Base-by-base conservation (phyloP, 257 asterid species). In the Lithospermum erythrorhizon region DNA sequence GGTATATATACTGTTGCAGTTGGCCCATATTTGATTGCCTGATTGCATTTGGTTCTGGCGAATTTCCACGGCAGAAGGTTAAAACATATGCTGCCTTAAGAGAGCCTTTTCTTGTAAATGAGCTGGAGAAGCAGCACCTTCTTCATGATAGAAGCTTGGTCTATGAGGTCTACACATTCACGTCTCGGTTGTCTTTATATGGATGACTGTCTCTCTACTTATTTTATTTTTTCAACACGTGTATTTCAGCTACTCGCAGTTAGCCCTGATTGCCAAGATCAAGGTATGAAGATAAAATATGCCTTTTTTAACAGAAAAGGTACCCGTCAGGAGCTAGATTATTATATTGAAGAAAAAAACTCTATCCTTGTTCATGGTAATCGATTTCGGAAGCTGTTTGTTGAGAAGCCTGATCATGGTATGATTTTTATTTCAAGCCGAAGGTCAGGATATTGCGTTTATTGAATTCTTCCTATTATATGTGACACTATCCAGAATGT, bases 381-480 rank as follows among this genome's bases (percentile, higher is more conserved):
- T 61, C 79, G 91, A 20, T 91, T 91, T 73, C 85, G 91, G 90
- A 91, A 91, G 68, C 98, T 96, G 51, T 88, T 91, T 72, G 98
- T 91, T 65, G 98, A 91, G 87, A 91, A 91, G 77, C 98, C 98
- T 49, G 78, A 87, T 69, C 70, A 88, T 72, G 96, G 98, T 88
- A 83, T 61, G 72, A 58, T 69, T 35, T 9, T 2, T 47, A 47
- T 9, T 2, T n/a, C n/a, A n/a, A n/a, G n/a, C n/a, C n/a, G n/a
- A n/a, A n/a, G n/a, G n/a, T n/a, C n/a, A n/a, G n/a, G n/a, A n/a
- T n/a, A n/a, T n/a, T n/a, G n/a, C n/a, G n/a, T n/a, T n/a, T n/a
- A n/a, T n/a, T n/a, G n/a, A n/a, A n/a, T n/a, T n/a, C n/a, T n/a
- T n/a, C n/a, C n/a, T n/a, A n/a, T n/a, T n/a, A n/a, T n/a, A n/a